Evolutionary conservation across 208 protist species (phyloP).

Genomic region (Angomonas desouzai): DNA sequence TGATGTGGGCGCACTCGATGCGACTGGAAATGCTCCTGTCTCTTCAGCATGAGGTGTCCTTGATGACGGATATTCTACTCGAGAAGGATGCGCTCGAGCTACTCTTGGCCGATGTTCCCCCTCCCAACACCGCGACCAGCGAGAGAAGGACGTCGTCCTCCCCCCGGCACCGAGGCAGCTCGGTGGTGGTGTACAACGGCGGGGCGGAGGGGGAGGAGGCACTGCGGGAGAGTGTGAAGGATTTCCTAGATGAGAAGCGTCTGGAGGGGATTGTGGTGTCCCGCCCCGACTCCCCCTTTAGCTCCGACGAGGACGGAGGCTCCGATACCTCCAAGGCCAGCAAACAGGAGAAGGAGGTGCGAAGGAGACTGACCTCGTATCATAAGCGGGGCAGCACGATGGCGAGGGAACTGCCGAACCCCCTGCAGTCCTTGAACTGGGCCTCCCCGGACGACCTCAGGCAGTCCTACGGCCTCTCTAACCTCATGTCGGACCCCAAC

Average conservation of each 20-base stretch:
- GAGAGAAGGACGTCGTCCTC: neutral
- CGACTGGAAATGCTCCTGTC: conserved; percentile 70
- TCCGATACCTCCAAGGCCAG: neutral
- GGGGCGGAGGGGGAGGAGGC: conserved; percentile 10
- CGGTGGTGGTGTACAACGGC: neutral
- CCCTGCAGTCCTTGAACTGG: conserved; percentile 11
- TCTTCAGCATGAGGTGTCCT: conserved; percentile 42
- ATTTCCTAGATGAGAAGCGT: conserved; percentile 9
- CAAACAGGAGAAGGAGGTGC: conserved; percentile 1
- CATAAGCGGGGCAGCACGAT: neutral
- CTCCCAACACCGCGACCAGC: neutral
- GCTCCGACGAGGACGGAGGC: neutral
- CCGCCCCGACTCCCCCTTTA: conserved; percentile 2
- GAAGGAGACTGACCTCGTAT: neutral
- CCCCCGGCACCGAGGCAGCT: neutral
- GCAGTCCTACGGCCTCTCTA: neutral
- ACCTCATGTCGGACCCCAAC: conserved; percentile 3
- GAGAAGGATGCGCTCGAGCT: conserved; percentile 32
- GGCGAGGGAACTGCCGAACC: conserved; percentile 12
- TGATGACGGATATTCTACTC: conserved; percentile 71
- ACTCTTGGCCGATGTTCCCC: conserved; percentile 19
- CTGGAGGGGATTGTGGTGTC: conserved; percentile 5
- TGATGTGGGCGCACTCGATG: conserved; percentile 79
- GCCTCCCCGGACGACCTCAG: neutral
- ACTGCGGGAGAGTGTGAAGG: conserved; percentile 8